A percentile compares a stretch with the other conserved stretches of the same genome.
phyloP scores from a whole-genome alignment of 257 asterid species.

The Plantago major region DNA sequence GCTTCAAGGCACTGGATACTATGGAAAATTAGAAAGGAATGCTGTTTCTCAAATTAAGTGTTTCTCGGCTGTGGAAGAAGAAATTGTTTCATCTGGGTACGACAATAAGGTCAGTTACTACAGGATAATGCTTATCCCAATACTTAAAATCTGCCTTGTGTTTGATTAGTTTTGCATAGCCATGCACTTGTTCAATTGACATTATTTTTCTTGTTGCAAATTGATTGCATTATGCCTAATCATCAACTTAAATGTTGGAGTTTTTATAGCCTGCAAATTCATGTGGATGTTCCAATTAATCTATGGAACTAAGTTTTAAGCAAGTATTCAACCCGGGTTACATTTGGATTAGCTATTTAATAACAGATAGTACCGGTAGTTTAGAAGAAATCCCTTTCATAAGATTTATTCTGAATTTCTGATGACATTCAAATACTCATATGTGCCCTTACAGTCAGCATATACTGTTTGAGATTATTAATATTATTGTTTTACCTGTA shows the following conservation, averaged over 20 bases:
- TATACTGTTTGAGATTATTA: no score
- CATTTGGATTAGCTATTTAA: neutral
- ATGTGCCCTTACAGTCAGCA: no score
- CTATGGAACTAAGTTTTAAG: no score
- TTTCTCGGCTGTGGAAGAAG: constrained; percentile 62
- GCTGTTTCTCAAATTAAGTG: constrained; percentile 78
- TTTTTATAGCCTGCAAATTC: no score
- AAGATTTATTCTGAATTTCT: neutral
- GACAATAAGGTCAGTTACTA: constrained; percentile 71
- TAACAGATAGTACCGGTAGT: neutral
- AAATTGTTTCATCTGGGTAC: constrained; percentile 75
- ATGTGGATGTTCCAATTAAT: no score
- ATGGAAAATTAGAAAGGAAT: constrained; percentile 77
- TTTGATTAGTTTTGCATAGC: neutral
- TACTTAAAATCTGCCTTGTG: neutral
- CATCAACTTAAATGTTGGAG: neutral
- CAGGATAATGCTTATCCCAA: constrained; percentile 5
- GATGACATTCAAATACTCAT: neutral
- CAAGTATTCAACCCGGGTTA: neutral
- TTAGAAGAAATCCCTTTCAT: neutral
- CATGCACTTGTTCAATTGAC: no score
- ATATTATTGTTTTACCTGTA: no score
- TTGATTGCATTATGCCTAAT: neutral
- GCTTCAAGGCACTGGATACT: constrained; percentile 79
- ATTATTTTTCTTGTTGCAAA: neutral